Evolutionary conservation across 2,329 filamentous ascomycete species (phyloP).

Genomic region (Cladobotryum mycophilum): DNA sequence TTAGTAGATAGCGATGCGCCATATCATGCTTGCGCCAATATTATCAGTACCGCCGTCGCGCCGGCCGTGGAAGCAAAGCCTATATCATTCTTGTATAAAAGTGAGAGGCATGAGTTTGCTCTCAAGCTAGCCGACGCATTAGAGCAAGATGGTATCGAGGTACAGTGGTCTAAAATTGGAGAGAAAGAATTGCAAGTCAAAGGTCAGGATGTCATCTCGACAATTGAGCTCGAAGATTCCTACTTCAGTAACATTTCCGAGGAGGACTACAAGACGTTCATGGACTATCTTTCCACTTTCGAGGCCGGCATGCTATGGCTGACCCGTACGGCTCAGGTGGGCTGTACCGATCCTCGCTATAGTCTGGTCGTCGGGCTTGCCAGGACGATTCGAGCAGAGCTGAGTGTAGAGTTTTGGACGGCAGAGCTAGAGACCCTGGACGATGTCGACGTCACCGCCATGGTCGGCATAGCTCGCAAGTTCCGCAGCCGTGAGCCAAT

Average conservation of each 20-base stretch:
- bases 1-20: constrained; percentile 6
- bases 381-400: constrained; percentile 1
- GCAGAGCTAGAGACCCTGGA: constrained; percentile 3
- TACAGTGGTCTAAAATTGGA: constrained; percentile 4
- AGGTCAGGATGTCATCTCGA: constrained; percentile 8
- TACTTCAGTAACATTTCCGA: constrained; percentile 13
- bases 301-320: constrained; percentile 9
- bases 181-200: neutral
- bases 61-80: neutral
- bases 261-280: neutral
- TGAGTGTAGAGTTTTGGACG: constrained; percentile 4
- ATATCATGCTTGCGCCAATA: neutral
- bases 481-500: neutral
- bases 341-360: constrained; percentile 7
- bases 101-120: constrained; percentile 6
- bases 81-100: constrained; percentile 2
- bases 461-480: neutral
- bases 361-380: constrained; percentile 3
- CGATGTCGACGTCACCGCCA: neutral
- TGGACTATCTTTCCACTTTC: constrained; percentile 13
- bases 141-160: neutral
- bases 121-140: constrained; percentile 3
- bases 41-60: neutral
- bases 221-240: constrained; percentile 14
- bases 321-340: constrained; percentile 5